phyloP scores from a whole-genome alignment of 164 flowering plant genomes.

The Buxus sempervirens region DNA sequence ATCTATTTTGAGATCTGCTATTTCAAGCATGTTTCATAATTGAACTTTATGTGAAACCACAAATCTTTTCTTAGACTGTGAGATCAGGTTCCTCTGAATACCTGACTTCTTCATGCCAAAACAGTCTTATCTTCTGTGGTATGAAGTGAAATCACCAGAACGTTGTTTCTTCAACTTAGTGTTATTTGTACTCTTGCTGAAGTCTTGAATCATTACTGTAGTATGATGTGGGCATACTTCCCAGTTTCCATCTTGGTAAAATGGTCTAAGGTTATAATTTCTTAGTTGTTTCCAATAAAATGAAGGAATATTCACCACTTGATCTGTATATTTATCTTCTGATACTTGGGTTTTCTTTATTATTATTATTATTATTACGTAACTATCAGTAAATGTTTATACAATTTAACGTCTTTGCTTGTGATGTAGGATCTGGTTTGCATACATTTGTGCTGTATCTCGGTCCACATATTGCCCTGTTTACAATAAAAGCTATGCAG shows the following conservation, averaged over 20 bases:
- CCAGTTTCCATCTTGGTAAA: not conserved
- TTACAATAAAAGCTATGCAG: conserved; percentile 80
- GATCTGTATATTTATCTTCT: not conserved
- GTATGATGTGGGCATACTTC: no score
- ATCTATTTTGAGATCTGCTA: no score
- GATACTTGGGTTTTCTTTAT: not conserved
- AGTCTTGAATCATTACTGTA: no score
- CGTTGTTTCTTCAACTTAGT: no score
- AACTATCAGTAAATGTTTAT: not conserved
- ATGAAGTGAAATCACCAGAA: no score
- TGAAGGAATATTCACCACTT: not conserved
- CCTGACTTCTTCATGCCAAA: no score
- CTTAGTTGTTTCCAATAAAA: not conserved
- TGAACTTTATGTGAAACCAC: no score
- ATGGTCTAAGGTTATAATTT: not conserved
- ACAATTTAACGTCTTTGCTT: not conserved
- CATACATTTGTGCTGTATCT: conserved; percentile 92
- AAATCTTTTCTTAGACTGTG: no score
- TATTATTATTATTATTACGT: not conserved
- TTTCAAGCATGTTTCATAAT: no score
- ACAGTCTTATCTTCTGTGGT: no score
- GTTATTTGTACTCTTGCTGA: no score
- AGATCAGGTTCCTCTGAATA: no score
- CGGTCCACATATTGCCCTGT: conserved; percentile 89
- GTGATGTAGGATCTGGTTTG: conserved; percentile 79